A percentile compares a stretch with the other conserved stretches of the same genome.
phyloP scores from a whole-genome alignment of 306 rosid species.

The Trifolium subterraneum region DNA sequence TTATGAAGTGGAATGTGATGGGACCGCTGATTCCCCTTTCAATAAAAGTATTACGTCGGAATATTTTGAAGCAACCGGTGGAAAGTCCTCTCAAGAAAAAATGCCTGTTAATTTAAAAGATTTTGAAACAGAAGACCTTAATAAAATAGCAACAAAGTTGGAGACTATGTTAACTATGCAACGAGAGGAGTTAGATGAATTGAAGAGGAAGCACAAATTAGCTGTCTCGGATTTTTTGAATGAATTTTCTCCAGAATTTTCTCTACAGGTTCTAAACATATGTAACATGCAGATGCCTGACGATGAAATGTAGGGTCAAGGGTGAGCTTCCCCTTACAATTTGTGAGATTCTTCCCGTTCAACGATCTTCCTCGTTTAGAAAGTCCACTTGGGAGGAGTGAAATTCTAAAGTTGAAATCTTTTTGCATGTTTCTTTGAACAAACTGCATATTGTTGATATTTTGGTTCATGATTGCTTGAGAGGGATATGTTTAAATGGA shows the following conservation, averaged over 20 bases:
- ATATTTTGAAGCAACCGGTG: slow-evolving; percentile 37
- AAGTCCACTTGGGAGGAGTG: neutral
- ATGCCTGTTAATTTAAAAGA: slow-evolving; percentile 20
- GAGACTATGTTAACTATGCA: slow-evolving; percentile 60
- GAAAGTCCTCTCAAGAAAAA: slow-evolving; percentile 39
- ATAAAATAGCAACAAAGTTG: slow-evolving; percentile 49
- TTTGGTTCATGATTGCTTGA: slow-evolving; percentile 34
- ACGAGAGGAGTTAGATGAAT: slow-evolving; percentile 63
- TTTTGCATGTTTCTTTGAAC: slow-evolving; percentile 35
- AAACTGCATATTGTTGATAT: slow-evolving; percentile 5
- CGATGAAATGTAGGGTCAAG: slow-evolving; percentile 32
- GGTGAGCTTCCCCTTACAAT: slow-evolving; percentile 23
- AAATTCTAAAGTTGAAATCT: slow-evolving; percentile 34
- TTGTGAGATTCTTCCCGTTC: slow-evolving; percentile 30
- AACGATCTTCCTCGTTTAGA: neutral
- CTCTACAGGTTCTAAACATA: slow-evolving; percentile 54
- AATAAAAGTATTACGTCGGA: slow-evolving; percentile 37
- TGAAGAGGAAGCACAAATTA: slow-evolving; percentile 69
- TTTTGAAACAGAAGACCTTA: slow-evolving; percentile 46
- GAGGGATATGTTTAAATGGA: slow-evolving; percentile 26
- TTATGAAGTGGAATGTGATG: slow-evolving; percentile 39
- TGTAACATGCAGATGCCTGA: slow-evolving; percentile 55
- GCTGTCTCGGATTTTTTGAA: slow-evolving; percentile 58
- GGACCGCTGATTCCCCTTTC: slow-evolving; percentile 35
- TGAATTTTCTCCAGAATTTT: slow-evolving; percentile 56